Percentiles rank a stretch among this genome's conserved stretches.
Conservation (phyloP, 208 protist genomes). For the Trypanosoma cruzi region DNA sequence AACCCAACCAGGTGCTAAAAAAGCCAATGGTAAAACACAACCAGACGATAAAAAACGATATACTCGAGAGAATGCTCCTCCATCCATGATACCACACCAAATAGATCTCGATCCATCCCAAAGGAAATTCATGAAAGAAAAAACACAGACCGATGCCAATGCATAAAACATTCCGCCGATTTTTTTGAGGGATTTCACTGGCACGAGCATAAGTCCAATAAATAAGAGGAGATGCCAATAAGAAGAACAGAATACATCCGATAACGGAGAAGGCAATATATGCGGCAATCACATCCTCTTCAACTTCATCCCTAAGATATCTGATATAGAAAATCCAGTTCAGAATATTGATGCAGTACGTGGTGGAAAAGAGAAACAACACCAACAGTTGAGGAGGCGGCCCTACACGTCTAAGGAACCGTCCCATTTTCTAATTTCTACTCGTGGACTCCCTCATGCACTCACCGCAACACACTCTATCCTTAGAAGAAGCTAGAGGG, state of each 20-base stretch:
- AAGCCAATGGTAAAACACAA: conserved; percentile 77
- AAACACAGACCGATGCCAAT: conserved; percentile 62
- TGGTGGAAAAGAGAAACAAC: conserved; percentile 56
- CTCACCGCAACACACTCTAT: neutral
- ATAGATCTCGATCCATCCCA: conserved; percentile 78
- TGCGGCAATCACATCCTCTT: conserved; percentile 36
- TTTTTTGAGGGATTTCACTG: conserved; percentile 68
- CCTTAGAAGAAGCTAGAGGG: neutral
- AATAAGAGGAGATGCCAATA: conserved; percentile 53
- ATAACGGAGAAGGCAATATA: conserved; percentile 64
- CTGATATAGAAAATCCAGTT: conserved; percentile 59
- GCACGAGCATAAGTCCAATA: conserved; percentile 75
- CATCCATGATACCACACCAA: conserved; percentile 62
- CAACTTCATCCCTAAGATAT: neutral
- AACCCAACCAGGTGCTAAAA: conserved; percentile 66
- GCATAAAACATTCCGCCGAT: conserved; percentile 48
- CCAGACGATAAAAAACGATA: conserved; percentile 66
- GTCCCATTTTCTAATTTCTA: conserved; percentile 18
- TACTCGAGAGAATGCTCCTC: conserved; percentile 55
- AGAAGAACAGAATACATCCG: conserved; percentile 51
- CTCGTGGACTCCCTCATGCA: neutral
- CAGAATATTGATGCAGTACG: conserved; percentile 62
- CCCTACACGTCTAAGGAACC: conserved; percentile 28
- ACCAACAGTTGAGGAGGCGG: conserved; percentile 55
- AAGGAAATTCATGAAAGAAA: conserved; percentile 67